These are phyloP conservation scores for Pelargonium myrrhifolium DNA, from an alignment of 441 rosid genomes.

Conservation along the genomic window DNA sequence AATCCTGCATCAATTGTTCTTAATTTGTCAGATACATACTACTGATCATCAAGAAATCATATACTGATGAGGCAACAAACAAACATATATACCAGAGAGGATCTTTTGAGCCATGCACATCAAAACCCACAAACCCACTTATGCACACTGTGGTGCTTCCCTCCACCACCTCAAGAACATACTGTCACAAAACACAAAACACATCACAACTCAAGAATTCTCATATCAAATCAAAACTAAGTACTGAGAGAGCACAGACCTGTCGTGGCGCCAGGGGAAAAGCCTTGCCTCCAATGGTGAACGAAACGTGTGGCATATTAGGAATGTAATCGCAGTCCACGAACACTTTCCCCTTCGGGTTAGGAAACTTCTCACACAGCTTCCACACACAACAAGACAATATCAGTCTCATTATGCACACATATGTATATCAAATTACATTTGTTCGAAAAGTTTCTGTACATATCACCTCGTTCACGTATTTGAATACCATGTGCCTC, in stretches of 20 bases:
- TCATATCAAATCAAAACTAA: constrained; percentile 6
- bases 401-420: too few relatives aligned
- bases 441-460: neutral
- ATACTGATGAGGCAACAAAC: too few relatives aligned
- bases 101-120: constrained; percentile 35
- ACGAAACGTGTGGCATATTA: constrained; percentile 39
- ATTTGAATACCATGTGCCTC: constrained; percentile 35
- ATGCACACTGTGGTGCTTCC: constrained; percentile 31
- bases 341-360: constrained; percentile 42
- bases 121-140: constrained; percentile 45
- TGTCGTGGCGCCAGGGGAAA: constrained; percentile 49
- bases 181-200: constrained; percentile 22
- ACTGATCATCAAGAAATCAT: too few relatives aligned
- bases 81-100: constrained; percentile 46
- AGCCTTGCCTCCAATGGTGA: constrained; percentile 38
- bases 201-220: neutral
- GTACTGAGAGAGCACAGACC: constrained; percentile 23
- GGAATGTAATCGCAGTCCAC: constrained; percentile 35
- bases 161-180: constrained; percentile 35
- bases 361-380: constrained; percentile 50
- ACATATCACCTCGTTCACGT: constrained; percentile 34
- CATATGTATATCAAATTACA: neutral
- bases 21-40: too few relatives aligned
- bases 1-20: constrained; percentile 40
- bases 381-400: constrained; percentile 10